Percentiles rank a stretch among this genome's conserved stretches.
phyloP scores from a whole-genome alignment of 345 rosid species.

The Acer yangbiense region DNA sequence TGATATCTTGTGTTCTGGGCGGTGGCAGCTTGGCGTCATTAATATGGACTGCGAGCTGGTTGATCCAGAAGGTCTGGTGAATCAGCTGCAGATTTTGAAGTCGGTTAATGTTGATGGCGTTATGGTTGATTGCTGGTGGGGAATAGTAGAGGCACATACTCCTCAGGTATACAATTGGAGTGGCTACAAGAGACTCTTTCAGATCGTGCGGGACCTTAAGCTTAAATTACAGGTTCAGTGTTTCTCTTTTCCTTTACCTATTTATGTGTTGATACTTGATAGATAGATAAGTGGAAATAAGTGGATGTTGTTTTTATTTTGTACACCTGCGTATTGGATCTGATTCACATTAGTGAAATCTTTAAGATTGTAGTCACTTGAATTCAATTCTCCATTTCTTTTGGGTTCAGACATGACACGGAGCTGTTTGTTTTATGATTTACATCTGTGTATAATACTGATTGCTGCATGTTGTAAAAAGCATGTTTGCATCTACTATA shows the following conservation, averaged over 20 bases:
- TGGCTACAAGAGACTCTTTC: slow-evolving; percentile 82
- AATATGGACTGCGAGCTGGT: slow-evolving; percentile 74
- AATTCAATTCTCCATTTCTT: no score
- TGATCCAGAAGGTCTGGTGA: slow-evolving; percentile 62
- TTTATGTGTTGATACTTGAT: background rate
- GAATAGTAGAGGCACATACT: slow-evolving; percentile 77
- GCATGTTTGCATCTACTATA: background rate
- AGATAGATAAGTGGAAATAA: background rate
- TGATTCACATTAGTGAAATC: background rate
- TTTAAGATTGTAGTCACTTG: no score
- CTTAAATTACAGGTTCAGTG: slow-evolving; percentile 71
- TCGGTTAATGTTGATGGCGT: slow-evolving; percentile 82
- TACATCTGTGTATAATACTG: background rate
- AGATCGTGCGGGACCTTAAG: slow-evolving; percentile 70
- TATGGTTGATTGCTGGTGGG: slow-evolving; percentile 99
- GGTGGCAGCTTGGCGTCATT: slow-evolving; percentile 65
- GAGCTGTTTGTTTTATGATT: background rate
- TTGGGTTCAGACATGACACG: background rate
- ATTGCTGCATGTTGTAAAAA: background rate
- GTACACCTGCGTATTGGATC: background rate
- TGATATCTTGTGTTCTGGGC: slow-evolving; percentile 17
- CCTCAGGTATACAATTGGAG: slow-evolving; percentile 83
- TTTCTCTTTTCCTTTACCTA: background rate
- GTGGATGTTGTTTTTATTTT: background rate
- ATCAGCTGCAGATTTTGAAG: slow-evolving; percentile 67